A percentile compares a stretch with the other conserved stretches of the same genome.
These are phyloP conservation scores for Phanerodontia chrysosporium DNA, from an alignment of 768 basidiomycete species.

Conservation along the genomic window DNA sequence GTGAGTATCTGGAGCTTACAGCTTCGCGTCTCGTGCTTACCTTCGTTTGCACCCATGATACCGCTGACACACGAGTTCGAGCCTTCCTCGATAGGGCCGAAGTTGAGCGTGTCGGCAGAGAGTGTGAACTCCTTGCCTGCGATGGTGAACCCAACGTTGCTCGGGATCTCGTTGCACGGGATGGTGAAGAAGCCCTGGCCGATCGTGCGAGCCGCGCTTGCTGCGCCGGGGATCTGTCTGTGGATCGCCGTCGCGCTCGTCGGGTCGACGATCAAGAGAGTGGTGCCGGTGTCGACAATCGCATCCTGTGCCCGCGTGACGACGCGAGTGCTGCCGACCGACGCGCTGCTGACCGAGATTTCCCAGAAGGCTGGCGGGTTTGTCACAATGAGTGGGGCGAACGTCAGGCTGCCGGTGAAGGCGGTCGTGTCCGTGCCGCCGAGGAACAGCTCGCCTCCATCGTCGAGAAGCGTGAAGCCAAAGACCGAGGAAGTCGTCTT, in stretches of 20 bases:
- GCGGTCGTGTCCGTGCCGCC: conserved; percentile 46
- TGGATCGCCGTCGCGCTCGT: conserved; percentile 17
- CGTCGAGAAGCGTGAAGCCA: conserved; percentile 41
- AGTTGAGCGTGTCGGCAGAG: conserved; percentile 35
- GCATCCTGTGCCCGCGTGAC: conserved; percentile 11
- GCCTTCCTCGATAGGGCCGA: conserved; percentile 32
- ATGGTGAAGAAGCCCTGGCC: conserved; percentile 33
- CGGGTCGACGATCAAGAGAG: conserved; percentile 28
- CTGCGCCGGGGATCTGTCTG: background rate
- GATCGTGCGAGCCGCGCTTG: background rate
- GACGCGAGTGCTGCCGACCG: conserved; percentile 6
- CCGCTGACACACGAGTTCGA: conserved; percentile 34
- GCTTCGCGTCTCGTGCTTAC: background rate
- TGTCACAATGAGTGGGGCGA: conserved; percentile 28
- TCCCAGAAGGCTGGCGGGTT: conserved; percentile 26
- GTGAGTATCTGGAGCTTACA: background rate
- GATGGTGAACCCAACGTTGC: conserved; percentile 31
- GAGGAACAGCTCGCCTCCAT: conserved; percentile 47
- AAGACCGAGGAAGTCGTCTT: conserved; percentile 35
- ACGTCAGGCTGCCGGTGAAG: conserved; percentile 43
- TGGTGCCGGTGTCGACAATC: conserved; percentile 35
- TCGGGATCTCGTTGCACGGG: conserved; percentile 28
- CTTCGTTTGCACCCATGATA: conserved; percentile 20
- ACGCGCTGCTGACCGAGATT: conserved; percentile 12
- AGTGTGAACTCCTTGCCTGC: conserved; percentile 35